Base-by-base conservation (phyloP, 1,284 basidiomycete genomes). In the Moesziomyces parantarcticus region DNA sequence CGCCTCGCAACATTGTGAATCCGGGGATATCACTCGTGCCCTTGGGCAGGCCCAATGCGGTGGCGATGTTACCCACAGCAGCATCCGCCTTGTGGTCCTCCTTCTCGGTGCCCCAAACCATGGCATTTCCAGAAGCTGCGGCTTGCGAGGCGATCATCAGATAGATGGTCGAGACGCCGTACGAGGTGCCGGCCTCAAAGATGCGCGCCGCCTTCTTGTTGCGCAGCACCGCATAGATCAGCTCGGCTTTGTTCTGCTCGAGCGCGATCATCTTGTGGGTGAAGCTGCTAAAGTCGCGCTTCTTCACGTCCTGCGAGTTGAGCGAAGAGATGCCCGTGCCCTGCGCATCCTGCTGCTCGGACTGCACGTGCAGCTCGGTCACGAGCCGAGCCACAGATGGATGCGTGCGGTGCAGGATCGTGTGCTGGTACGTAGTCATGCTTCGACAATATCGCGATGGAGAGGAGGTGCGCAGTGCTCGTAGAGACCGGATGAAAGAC, bases 31-130 rank as follows among this genome's bases (percentile, higher is more conserved):
- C 46, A 5, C 20, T 54, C 13, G 65, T 56, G 16, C 49, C 57
- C 29, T 65, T 50, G 3, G 63, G 57, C 43, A 59, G 49, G 36
- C 56, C 56, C 36, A 58, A 16, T 6, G 65, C 65, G 20, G 42
- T 34, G 7, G 65, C 54, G n/a, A 68, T 26, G 47, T 68, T 58
- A 13, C 29, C 55, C 2, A 58, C 20, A 8, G 65, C 65, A 20
- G 58, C 58, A 18, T 68, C 58, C 7, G 55, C 65, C 47, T 68
- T 68, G 51, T 68, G 55, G 9, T 48, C 42, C 50, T 68, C 65
- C 68, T 71, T 64, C 51, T 68, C 65, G n/a, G 59, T 62, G 10
- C 60, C 66, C 56, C 60, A 59, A 6, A 64, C 61, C 57, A 61
- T 60, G 1, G 21, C 34, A 16, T 21, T 26, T 11, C 21, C 23